Evolutionary conservation across 108 stramenopile species (phyloP).

Genomic region (Pseudonitzschia multistriata): DNA sequence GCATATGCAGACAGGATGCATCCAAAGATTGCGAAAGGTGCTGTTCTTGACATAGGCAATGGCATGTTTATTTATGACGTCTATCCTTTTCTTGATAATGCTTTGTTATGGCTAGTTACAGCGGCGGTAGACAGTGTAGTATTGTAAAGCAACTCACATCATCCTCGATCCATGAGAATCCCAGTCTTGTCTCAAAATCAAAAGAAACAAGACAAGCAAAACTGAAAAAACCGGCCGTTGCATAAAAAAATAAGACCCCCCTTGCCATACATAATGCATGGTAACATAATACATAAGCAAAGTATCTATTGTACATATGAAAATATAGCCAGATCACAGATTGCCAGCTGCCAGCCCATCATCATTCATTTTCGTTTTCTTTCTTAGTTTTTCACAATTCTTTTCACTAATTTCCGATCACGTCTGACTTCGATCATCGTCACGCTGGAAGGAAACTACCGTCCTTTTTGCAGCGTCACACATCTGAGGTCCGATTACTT

Average conservation of each 20-base stretch:
- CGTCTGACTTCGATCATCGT: no score
- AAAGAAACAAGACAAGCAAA: background rate
- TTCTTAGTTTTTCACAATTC: background rate
- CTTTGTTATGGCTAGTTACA: background rate
- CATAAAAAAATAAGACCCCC: no score
- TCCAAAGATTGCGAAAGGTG: constrained; percentile 42
- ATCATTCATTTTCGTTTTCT: constrained; percentile 3
- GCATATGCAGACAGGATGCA: constrained; percentile 69
- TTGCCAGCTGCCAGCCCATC: background rate
- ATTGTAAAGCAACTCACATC: no score
- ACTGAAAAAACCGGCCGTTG: background rate
- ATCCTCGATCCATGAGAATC: background rate
- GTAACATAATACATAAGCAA: background rate
- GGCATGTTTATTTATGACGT: constrained; percentile 12
- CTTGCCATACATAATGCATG: background rate
- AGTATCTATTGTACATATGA: background rate
- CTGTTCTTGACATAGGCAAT: constrained; percentile 6
- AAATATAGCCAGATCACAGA: constrained; percentile 4
- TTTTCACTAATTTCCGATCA: background rate
- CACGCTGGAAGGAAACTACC: no score
- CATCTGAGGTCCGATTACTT: background rate
- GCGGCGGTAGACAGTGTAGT: background rate
- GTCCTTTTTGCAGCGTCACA: background rate
- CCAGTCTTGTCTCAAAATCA: background rate
- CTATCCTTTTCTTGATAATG: background rate